Evolutionary conservation across 441 rosid genomes (phyloP).

Genomic region (Populus hybrid): DNA sequence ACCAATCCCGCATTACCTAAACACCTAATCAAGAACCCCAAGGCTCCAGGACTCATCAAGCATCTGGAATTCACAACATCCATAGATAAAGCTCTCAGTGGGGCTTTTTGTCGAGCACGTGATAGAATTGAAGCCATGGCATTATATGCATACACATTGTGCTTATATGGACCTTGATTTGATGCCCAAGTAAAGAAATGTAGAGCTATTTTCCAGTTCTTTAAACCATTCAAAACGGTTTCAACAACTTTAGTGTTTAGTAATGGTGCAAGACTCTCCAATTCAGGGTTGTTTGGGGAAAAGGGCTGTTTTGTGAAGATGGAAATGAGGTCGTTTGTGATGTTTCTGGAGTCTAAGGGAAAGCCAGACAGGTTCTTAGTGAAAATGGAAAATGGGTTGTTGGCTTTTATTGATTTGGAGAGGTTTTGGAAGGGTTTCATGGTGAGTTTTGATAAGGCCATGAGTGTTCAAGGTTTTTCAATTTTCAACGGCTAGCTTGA

Average conservation of each 20-base stretch:
- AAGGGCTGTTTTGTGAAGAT: constrained; percentile 49
- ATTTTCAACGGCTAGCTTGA: background rate
- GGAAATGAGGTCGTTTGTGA: constrained; percentile 24
- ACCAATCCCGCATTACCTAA: constrained; percentile 64
- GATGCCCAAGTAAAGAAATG: constrained; percentile 75
- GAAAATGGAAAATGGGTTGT: background rate
- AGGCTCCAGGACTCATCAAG: constrained; percentile 70
- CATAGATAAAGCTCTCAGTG: constrained; percentile 46
- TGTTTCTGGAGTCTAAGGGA: constrained; percentile 26
- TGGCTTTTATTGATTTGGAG: constrained; percentile 18
- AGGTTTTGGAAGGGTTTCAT: constrained; percentile 8
- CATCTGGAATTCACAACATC: constrained; percentile 54
- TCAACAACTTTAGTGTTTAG: constrained; percentile 73
- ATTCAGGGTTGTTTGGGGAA: constrained; percentile 43
- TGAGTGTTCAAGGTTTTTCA: background rate
- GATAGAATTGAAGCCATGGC: constrained; percentile 88
- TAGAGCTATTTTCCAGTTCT: constrained; percentile 54
- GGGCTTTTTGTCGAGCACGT: constrained; percentile 89
- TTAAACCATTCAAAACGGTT: constrained; percentile 49
- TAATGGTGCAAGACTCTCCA: constrained; percentile 47
- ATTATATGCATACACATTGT: constrained; percentile 68
- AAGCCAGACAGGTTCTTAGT: constrained; percentile 13
- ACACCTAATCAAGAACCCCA: constrained; percentile 80
- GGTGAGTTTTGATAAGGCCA: constrained; percentile 16
- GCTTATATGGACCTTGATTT: constrained; percentile 53